Evolutionary conservation across 2,329 filamentous ascomycete species (phyloP).

Genomic region (Calonectria montana): DNA sequence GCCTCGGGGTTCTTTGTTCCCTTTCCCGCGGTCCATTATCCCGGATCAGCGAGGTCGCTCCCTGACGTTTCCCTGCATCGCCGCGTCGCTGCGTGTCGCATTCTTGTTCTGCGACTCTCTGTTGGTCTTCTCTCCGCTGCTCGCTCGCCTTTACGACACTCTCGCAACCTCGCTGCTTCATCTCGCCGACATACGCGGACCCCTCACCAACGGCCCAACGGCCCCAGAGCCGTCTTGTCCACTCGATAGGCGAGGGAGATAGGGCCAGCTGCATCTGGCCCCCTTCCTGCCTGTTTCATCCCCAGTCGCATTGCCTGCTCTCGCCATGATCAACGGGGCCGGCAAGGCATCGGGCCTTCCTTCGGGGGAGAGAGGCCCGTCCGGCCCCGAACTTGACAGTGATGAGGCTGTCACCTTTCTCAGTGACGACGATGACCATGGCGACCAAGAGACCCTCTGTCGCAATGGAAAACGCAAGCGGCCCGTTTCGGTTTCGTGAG

Average conservation of each 20-base stretch:
- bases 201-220: conserved; percentile 10
- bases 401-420: conserved; percentile 52
- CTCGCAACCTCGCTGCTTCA: conserved; percentile 24
- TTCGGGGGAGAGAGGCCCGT: conserved; percentile 48
- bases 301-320: conserved; percentile 19
- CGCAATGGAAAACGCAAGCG: conserved; percentile 67
- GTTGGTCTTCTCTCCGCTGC: background rate
- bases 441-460: conserved; percentile 50
- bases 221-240: conserved; percentile 11
- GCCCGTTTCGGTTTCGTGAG: conserved; percentile 70
- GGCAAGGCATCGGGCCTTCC: conserved; percentile 39
- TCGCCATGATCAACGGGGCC: conserved; percentile 42
- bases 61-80: conserved; percentile 22
- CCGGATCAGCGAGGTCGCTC: conserved; percentile 27
- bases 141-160: background rate
- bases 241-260: background rate
- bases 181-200: conserved; percentile 17
- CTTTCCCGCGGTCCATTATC: conserved; percentile 26
- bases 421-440: conserved; percentile 60
- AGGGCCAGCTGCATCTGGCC: conserved; percentile 15
- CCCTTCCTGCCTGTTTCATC: conserved; percentile 6
- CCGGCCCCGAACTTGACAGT: conserved; percentile 56
- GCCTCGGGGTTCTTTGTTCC: conserved; percentile 21
- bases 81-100: conserved; percentile 8
- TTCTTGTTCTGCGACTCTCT: conserved; percentile 3